Evolutionary conservation across 2,329 filamentous ascomycete genomes (phyloP), one percentile per base, ranked within the genome.

Genomic region (Diaporthe citrichinensis): DNA sequence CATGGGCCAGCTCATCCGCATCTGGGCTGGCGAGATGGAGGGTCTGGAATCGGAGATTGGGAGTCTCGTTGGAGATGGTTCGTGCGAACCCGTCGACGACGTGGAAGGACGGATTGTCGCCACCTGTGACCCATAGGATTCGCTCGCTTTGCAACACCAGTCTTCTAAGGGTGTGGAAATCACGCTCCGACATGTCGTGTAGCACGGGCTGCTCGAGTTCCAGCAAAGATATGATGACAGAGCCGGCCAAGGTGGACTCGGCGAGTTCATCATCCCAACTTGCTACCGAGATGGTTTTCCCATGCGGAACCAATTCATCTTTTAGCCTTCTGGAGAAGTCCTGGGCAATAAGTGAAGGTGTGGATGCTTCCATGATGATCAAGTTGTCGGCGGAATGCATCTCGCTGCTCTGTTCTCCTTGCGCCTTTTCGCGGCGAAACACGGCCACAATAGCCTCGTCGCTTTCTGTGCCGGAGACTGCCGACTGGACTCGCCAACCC

Each of bases 121-220:
- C 79, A 57, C 76, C 75, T 4, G 80, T 82, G 0, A 82, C 79
- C 80, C 81, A 83, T 36, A 81, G 76, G 5, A 82, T 28, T 14
- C 72, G 76, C 15, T 71, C 74, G 12, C 74, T 74, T 10, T 58
- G 62, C n/a, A 44, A 39, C 41, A 79, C 68, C 8, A 83, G 77
- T 1, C 58, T 46, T 72, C 83, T 79, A 8, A 81, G 28, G 1
- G 72, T 49, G 1, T 78, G 76, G 51, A 69, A 69, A 17, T 69
- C 65, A 3, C 23, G 8, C 65, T 69, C 65, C 23, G 65, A 69
- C 4, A 69, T 46, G 46, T 55, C 25, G 23, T 69, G 46, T 23
- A 69, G 65, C 10, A 69, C 12, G 3, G 65, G 65, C 4, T 10
- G 39, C 31, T 69, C 65, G 4, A 69, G 65, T 10, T 69, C 65